phyloP scores from a whole-genome alignment of 768 basidiomycete genomes.

The Collybiopsis luxurians region DNA sequence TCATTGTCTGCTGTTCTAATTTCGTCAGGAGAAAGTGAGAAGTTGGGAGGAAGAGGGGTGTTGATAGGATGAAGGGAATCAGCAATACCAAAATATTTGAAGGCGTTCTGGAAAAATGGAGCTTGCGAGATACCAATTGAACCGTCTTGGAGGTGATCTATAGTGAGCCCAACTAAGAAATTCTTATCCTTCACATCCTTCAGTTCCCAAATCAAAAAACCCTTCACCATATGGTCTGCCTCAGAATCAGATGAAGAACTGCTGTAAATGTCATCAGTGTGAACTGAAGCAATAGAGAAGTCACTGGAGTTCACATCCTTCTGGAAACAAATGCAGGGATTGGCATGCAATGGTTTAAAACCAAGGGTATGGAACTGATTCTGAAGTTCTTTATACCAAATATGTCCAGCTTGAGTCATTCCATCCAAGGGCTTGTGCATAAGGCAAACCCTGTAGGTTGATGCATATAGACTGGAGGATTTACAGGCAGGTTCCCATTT shows the following conservation, averaged over 20 bases:
- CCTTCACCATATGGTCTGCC: neutral
- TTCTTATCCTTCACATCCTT: neutral
- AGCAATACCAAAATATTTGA: no score
- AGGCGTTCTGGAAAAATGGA: neutral
- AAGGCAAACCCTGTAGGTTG: conserved; percentile 13
- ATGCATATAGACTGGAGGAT: conserved; percentile 16
- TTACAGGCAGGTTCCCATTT: conserved; percentile 12
- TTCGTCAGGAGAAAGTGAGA: no score
- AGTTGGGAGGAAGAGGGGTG: no score
- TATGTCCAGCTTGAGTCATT: conserved; percentile 6
- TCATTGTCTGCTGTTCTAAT: no score
- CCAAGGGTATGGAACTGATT: neutral
- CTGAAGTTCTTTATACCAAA: conserved; percentile 7
- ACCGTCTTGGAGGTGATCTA: neutral
- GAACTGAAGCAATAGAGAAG: neutral
- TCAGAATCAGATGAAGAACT: neutral
- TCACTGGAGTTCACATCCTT: neutral
- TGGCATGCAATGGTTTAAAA: neutral
- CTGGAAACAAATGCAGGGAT: neutral
- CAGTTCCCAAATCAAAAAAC: neutral
- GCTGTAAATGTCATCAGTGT: neutral
- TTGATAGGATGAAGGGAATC: no score
- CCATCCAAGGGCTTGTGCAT: neutral
- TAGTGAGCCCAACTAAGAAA: neutral
- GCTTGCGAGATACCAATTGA: neutral